Base-by-base conservation (phyloP, 2,329 filamentous ascomycete species). In the Aspergillus tanneri region DNA sequence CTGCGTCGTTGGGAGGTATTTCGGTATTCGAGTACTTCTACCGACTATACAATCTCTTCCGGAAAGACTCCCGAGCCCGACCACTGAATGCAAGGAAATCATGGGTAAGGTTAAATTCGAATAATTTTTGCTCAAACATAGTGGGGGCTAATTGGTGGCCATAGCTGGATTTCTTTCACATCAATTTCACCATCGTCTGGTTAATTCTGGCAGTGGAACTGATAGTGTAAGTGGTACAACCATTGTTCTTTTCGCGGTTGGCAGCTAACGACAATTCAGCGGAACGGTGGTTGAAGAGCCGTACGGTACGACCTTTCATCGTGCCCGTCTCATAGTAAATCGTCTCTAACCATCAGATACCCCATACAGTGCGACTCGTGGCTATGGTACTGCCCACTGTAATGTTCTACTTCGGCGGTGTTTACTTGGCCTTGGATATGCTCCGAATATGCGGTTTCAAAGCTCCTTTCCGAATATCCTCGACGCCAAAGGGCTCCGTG, bases 401-500 rank as follows among this genome's bases (percentile, higher is more conserved):
- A 28, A 74, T 74, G 70, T 73, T 72, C 54, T 73, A 74, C 53
- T 74, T 74, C 47, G 72, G 72, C 37, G 57, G 58, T 37, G 68
- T 73, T 30, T 69, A 72, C 55, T 62, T 73, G 11, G 57, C 66
- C 22, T 68, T 74, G 43, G 69, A 72, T 44, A 58, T 73, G 21
- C 68, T 73, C n/a, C 70, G 69, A 36, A 65, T 67, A 32, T 55
- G 58, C 46, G 70, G 72, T n/a, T 66, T 61, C 52, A 72, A 70
- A 58, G 78, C 82, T 0, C 82, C 81, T 0, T 84, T 82, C 59
- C 78, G 81, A 37, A 81, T 86, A 52, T 85, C 81, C 44, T 86
- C 83, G 2, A 81, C 82, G 0, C 75, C 75, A 0, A 84, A 82
- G 59, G 83, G 83, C 14, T 75, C 74, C 12, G 69, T 65, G 4